Conservation (phyloP, 2,329 filamentous ascomycete genomes). For the Aureobasidium lini region DNA sequence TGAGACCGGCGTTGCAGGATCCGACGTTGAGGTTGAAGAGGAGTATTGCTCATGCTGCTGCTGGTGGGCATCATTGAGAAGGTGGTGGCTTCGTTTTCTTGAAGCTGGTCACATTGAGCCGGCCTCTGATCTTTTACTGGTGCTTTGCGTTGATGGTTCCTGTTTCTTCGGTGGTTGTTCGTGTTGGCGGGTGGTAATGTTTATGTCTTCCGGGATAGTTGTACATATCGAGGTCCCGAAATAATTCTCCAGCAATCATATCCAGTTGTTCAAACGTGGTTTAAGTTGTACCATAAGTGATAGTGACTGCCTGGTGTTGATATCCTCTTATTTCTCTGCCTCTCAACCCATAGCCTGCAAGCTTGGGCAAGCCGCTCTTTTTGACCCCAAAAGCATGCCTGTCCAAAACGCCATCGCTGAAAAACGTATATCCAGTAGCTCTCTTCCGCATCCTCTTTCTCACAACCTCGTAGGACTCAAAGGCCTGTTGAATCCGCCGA, state of each 20-base stretch:
- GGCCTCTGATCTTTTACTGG: not conserved
- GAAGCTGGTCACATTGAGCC: too few species aligned
- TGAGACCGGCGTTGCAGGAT: slow-evolving; percentile 2
- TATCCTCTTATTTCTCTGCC: not conserved
- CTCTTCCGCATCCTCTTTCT: slow-evolving; percentile 31
- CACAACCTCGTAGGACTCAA: slow-evolving; percentile 41
- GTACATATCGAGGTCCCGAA: too few species aligned
- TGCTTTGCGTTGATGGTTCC: not conserved
- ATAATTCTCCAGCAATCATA: too few species aligned
- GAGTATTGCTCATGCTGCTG: not conserved
- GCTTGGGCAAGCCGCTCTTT: not conserved
- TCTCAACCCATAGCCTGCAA: not conserved
- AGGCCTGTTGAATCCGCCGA: slow-evolving; percentile 74
- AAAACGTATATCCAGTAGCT: not conserved
- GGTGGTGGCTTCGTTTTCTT: not conserved
- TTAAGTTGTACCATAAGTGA: not conserved
- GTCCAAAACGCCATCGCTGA: slow-evolving; percentile 5
- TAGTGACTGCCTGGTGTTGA: not conserved
- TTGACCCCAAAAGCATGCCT: not conserved
- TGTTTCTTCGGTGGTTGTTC: not conserved
- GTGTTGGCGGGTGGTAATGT: too few species aligned
- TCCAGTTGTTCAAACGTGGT: too few species aligned
- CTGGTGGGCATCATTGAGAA: not conserved
- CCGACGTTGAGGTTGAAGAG: slow-evolving; percentile 6
- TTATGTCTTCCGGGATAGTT: too few species aligned